Evolutionary conservation across 805 yeast genomes (phyloP).

Genomic region (Candida yuanshanica): DNA sequence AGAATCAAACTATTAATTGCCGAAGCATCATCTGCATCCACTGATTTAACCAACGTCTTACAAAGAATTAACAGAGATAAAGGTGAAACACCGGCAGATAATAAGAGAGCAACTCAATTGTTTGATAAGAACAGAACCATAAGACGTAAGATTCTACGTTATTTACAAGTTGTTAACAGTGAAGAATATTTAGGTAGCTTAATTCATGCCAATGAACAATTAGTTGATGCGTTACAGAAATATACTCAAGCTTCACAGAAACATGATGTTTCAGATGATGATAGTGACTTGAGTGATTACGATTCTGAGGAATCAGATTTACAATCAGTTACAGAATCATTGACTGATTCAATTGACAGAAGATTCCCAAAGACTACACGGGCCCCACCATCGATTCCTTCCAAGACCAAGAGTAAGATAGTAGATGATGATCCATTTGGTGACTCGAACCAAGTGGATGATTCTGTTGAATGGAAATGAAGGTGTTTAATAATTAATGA

Average conservation of each 20-base stretch:
- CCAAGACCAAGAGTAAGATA: conserved; percentile 2
- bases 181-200: conserved; percentile 87
- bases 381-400: conserved; percentile 17
- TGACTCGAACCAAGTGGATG: conserved; percentile 36
- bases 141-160: conserved; percentile 73
- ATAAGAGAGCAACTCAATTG: conserved; percentile 50
- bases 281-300: conserved; percentile 28
- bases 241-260: conserved; percentile 56
- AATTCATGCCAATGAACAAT: conserved; percentile 84
- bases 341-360: conserved; percentile 22
- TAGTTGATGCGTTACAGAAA: conserved; percentile 64
- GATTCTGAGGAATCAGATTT: conserved; percentile 32
- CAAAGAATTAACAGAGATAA: conserved; percentile 33
- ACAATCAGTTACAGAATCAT: conserved; percentile 20
- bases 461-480: conserved; percentile 21
- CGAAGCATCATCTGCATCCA: conserved; percentile 68
- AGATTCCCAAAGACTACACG: conserved; percentile 12
- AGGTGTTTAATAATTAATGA: too few relatives aligned
- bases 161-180: conserved; percentile 75
- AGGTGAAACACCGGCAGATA: conserved; percentile 57
- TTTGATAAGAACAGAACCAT: conserved; percentile 72
- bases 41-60: conserved; percentile 59
- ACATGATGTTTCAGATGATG: conserved; percentile 34
- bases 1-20: conserved; percentile 64
- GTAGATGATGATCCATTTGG: conserved; percentile 45